Evolutionary conservation across 2,329 filamentous ascomycete genomes (phyloP).

Genomic region (Neofusicoccum sp.): DNA sequence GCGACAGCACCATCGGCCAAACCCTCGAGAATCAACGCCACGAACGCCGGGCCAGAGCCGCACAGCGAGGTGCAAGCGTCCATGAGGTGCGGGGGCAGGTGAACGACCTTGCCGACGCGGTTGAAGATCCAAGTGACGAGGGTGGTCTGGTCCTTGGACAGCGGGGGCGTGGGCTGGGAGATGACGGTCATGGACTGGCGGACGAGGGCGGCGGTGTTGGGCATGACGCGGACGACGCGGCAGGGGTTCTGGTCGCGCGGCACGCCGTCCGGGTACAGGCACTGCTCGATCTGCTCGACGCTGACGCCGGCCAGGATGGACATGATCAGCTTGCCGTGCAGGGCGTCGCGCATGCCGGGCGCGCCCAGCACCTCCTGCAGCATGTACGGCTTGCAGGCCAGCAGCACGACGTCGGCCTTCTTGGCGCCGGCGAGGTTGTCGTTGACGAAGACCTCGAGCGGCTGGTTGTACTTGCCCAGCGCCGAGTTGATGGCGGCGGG

Average conservation of each 20-base stretch:
- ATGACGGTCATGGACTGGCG: constrained; percentile 80
- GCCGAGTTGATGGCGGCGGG: constrained; percentile 66
- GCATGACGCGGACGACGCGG: constrained; percentile 75
- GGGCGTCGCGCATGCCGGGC: constrained; percentile 67
- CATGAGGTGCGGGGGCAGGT: constrained; percentile 66
- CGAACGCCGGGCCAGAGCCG: constrained; percentile 74
- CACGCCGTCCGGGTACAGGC: constrained; percentile 57
- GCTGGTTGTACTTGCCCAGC: constrained; percentile 61
- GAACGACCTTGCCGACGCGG: constrained; percentile 68
- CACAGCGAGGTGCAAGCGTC: constrained; percentile 72
- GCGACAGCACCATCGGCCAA: constrained; percentile 75
- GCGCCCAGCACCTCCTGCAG: constrained; percentile 66
- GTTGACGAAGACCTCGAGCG: constrained; percentile 66
- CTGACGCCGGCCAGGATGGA: constrained; percentile 78
- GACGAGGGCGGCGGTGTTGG: constrained; percentile 78
- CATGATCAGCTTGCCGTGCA: constrained; percentile 77
- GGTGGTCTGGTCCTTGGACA: constrained; percentile 52
- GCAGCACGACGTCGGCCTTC: constrained; percentile 69
- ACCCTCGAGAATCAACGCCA: constrained; percentile 71
- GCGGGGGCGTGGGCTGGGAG: constrained; percentile 58
- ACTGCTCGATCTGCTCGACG: constrained; percentile 63
- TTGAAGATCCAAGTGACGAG: constrained; percentile 76
- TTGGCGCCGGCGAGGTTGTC: constrained; percentile 68
- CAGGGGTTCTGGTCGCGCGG: constrained; percentile 51
- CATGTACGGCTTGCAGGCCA: constrained; percentile 79